Evolutionary conservation across 805 yeast genomes (phyloP).

Genomic region (Kodamaea hsintzibuensis): DNA sequence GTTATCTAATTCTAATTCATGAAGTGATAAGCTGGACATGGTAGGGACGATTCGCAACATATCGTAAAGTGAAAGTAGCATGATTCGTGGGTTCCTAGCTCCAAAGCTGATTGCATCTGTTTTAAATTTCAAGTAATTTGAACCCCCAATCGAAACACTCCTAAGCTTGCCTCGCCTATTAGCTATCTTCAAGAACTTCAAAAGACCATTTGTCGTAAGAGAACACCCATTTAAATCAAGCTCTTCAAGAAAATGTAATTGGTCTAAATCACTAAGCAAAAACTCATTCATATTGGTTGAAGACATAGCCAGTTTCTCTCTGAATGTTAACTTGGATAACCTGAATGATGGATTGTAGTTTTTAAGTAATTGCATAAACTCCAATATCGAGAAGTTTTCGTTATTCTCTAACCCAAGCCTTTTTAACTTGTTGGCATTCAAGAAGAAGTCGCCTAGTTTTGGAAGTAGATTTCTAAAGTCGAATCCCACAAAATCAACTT

Average conservation of each 20-base stretch:
- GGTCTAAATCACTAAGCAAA: constrained; percentile 21
- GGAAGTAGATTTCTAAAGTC: constrained; percentile 30
- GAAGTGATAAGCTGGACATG: constrained; percentile 25
- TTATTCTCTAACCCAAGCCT: constrained; percentile 36
- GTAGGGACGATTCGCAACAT: constrained; percentile 20
- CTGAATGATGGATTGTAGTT: constrained; percentile 29
- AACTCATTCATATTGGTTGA: constrained; percentile 31
- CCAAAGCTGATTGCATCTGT: constrained; percentile 13
- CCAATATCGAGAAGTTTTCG: constrained; percentile 24
- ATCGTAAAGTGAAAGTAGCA: constrained; percentile 16
- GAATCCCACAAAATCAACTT: constrained; percentile 31
- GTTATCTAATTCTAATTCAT: constrained; percentile 40
- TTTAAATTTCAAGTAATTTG: constrained; percentile 14
- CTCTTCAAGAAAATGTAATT: constrained; percentile 21
- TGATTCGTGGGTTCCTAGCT: neutral
- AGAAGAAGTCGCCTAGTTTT: constrained; percentile 28
- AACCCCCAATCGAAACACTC: constrained; percentile 13
- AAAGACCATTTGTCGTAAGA: constrained; percentile 14
- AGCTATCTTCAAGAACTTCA: constrained; percentile 12
- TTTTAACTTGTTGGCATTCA: constrained; percentile 17
- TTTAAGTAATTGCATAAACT: constrained; percentile 28
- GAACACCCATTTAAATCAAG: constrained; percentile 30
- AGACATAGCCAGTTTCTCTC: constrained; percentile 27
- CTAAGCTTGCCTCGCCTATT: constrained; percentile 2
- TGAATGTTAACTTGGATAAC: constrained; percentile 27